Base-by-base conservation (phyloP, 2,329 filamentous ascomycete species). In the Hymenoscyphus infarciens region DNA sequence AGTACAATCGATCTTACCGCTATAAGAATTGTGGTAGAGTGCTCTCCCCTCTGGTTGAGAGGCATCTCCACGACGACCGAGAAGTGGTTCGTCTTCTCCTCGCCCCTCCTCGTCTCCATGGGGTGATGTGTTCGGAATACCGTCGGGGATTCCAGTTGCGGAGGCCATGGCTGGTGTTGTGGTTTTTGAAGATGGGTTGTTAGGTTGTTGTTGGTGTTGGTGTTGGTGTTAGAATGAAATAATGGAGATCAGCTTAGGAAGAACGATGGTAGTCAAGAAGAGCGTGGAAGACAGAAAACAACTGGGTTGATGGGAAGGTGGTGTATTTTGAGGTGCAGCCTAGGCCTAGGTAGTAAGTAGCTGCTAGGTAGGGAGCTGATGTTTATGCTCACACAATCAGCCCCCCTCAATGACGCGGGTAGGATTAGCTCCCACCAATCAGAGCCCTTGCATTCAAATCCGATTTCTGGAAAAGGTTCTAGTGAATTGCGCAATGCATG, bases 21-120 rank as follows among this genome's bases (percentile, higher is more conserved):
- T 83, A 66, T 89, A 79, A 49, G 96, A 80, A 72, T 97, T 97
- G 69, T 82, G 80, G 65, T 84, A 79, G 60, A 96, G 81, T 27
- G 85, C 80, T 63, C 84, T 81, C 16, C 83, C 82, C 42, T 88
- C 83, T 63, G 79, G 78, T 78, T 96, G 91, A 57, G 85, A 83
- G 10, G 85, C 90, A 77, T 93, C 90, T 56, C 91, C 91, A 53
- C 86, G 82, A 57, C 81, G 79, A 60, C 88, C 89, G 35, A 94
- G 80, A 60, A 94, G 79, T 67, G 90, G 90, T 71, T 91, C 87
- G 59, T 87, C 81, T 72, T 91, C 88, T 38, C 67, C 69, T 15
- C 62, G 55, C 5, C 59, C 67, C 22, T 80, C 78, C 53, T 72
- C 63, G 10, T 64, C 66, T 42, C 60, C 27, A 33, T 56, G 45